phyloP scores from a whole-genome alignment of 2,329 filamentous ascomycete genomes.

The Scorias spongiosa region DNA sequence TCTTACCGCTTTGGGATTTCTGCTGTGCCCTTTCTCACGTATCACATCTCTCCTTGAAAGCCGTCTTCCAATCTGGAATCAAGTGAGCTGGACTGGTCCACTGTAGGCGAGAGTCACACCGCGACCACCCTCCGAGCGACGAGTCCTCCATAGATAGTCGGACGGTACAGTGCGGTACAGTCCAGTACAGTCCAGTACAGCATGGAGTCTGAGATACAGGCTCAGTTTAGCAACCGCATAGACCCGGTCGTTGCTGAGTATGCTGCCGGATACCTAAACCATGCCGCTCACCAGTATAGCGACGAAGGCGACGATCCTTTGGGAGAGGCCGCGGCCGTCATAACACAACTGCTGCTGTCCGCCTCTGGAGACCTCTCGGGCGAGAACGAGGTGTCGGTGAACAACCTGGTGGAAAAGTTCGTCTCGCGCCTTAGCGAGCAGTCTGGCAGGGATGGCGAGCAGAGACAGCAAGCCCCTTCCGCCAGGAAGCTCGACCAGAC shows the following conservation, averaged over 20 bases:
- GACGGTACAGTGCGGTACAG: too few species aligned
- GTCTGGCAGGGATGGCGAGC: slow-evolving; percentile 53
- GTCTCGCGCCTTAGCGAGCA: slow-evolving; percentile 63
- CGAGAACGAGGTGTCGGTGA: slow-evolving; percentile 62
- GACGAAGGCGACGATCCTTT: slow-evolving; percentile 60
- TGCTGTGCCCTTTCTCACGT: too few species aligned
- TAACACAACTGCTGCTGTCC: slow-evolving; percentile 81
- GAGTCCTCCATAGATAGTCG: too few species aligned
- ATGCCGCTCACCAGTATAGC: slow-evolving; percentile 74
- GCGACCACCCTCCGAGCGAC: too few species aligned
- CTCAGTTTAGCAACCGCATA: slow-evolving; percentile 12
- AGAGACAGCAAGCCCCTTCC: slow-evolving; percentile 54
- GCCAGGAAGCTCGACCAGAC: slow-evolving; percentile 84
- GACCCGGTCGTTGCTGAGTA: slow-evolving; percentile 25
- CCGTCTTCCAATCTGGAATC: too few species aligned
- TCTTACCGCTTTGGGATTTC: too few species aligned
- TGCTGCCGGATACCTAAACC: slow-evolving; percentile 71
- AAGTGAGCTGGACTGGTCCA: too few species aligned
- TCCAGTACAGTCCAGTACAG: too few species aligned
- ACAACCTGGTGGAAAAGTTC: slow-evolving; percentile 77
- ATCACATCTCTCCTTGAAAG: too few species aligned
- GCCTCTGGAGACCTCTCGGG: slow-evolving; percentile 71
- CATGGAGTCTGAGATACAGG: slow-evolving; percentile 24
- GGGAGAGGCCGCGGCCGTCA: slow-evolving; percentile 64
- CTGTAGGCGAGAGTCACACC: too few species aligned